These are phyloP conservation scores for Marasmius tenuissimus DNA, from an alignment of 1,284 basidiomycete species.

Conservation along the genomic window DNA sequence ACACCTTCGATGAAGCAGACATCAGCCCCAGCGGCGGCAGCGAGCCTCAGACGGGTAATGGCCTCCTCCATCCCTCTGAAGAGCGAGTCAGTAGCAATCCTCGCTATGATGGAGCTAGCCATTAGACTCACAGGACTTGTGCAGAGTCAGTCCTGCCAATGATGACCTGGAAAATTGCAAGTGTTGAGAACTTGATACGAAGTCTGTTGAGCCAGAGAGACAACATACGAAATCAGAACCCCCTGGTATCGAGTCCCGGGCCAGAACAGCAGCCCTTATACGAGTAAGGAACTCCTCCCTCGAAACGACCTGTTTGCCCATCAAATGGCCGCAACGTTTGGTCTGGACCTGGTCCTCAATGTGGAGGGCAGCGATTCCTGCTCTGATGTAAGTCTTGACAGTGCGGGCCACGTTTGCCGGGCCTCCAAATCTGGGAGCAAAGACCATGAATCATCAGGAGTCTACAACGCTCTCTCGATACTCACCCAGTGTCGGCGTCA, in stretches of 20 bases:
- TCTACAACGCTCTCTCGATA: neutral
- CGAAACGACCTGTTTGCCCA: constrained; percentile 77
- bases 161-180: constrained; percentile 48
- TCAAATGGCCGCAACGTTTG: constrained; percentile 80
- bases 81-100: neutral
- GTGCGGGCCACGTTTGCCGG: constrained; percentile 78
- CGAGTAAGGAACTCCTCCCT: constrained; percentile 74
- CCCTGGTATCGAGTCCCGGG: constrained; percentile 69
- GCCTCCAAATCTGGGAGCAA: constrained; percentile 62
- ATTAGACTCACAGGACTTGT: constrained; percentile 49
- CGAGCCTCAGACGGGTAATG: constrained; percentile 63
- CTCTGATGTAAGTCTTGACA: constrained; percentile 67
- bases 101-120: neutral
- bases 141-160: constrained; percentile 85
- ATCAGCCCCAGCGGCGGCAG: constrained; percentile 76
- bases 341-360: constrained; percentile 86
- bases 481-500: constrained; percentile 77
- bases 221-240: constrained; percentile 63
- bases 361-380: constrained; percentile 76
- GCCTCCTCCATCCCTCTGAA: constrained; percentile 77
- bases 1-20: constrained; percentile 87
- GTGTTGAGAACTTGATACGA: neutral
- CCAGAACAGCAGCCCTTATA: constrained; percentile 75
- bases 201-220: neutral
- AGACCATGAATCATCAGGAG: neutral